Evolutionary conservation across 1,139 yeast species (phyloP).

Genomic region (Eremothecium sinecaudum): DNA sequence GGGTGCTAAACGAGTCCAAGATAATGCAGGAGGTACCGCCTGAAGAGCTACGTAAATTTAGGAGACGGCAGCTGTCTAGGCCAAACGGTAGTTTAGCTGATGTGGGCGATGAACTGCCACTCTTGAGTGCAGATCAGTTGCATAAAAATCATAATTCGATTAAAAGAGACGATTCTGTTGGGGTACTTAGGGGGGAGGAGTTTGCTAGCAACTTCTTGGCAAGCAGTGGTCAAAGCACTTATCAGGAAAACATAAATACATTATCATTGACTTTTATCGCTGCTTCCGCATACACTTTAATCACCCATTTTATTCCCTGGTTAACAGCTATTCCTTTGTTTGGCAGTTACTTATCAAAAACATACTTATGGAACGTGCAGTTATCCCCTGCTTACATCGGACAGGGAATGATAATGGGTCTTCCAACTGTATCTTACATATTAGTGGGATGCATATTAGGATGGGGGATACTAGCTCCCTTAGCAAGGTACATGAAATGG

Average conservation of each 20-base stretch:
- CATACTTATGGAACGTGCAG: constrained; percentile 81
- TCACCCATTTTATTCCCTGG: constrained; percentile 64
- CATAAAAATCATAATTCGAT: constrained; percentile 8
- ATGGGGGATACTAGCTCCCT: constrained; percentile 83
- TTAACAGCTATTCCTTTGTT: constrained; percentile 64
- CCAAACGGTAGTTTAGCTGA: constrained; percentile 28
- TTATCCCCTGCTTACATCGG: constrained; percentile 97
- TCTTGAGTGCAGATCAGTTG: constrained; percentile 5
- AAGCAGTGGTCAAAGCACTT: constrained; percentile 23
- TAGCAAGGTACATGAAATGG: constrained; percentile 65
- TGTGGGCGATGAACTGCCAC: constrained; percentile 18
- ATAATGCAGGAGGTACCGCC: constrained; percentile 38
- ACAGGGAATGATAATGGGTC: constrained; percentile 96
- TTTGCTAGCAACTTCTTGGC: background rate
- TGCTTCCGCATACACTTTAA: constrained; percentile 64
- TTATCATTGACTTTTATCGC: constrained; percentile 52
- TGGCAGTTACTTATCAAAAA: constrained; percentile 52
- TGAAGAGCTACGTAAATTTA: constrained; percentile 22
- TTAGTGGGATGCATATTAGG: constrained; percentile 80
- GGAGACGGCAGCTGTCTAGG: constrained; percentile 22
- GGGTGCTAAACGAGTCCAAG: constrained; percentile 70
- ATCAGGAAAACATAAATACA: constrained; percentile 48
- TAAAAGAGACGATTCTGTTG: constrained; percentile 7
- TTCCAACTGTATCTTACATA: constrained; percentile 87
- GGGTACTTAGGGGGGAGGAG: background rate